These are phyloP conservation scores for Streptanthus diversifolius DNA, from an alignment of 345 rosid genomes.

Conservation along the genomic window DNA sequence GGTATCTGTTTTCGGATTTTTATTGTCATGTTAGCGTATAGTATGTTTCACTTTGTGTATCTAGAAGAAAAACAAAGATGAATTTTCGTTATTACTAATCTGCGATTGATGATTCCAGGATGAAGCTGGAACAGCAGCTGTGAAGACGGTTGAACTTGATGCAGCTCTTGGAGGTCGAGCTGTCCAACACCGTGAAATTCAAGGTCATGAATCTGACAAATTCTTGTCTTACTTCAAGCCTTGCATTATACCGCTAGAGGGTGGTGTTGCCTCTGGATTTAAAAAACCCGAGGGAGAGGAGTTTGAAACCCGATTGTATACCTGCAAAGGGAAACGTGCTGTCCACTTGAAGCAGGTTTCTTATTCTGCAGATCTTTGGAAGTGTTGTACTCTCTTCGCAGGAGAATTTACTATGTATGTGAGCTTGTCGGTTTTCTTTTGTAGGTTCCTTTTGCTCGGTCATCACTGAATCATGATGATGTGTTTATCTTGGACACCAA, in stretches of 20 bases:
- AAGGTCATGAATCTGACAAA: constrained; percentile 96
- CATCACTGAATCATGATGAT: constrained; percentile 96
- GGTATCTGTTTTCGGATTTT: constrained; percentile 41
- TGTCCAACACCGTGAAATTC: constrained; percentile 93
- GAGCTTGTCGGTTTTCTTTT: constrained; percentile 26
- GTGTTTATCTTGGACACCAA: constrained; percentile 87
- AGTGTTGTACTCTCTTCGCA: constrained; percentile 1
- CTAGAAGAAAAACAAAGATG: not conserved
- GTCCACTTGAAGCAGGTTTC: constrained; percentile 94
- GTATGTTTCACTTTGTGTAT: not conserved
- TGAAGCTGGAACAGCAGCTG: constrained; percentile 98
- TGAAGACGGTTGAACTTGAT: constrained; percentile 96
- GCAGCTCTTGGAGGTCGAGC: constrained; percentile 97
- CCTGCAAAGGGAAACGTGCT: constrained; percentile 83
- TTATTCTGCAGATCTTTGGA: constrained; percentile 9
- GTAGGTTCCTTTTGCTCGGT: constrained; percentile 93
- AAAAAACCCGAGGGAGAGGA: constrained; percentile 74
- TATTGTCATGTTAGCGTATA: not conserved
- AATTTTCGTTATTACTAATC: constrained; percentile 14
- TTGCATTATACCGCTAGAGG: constrained; percentile 91
- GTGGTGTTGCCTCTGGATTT: constrained; percentile 97
- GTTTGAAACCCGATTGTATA: constrained; percentile 85
- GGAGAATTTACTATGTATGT: constrained; percentile 9
- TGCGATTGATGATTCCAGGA: constrained; percentile 49
- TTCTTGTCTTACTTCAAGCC: constrained; percentile 97